These are phyloP conservation scores for Ambrosia trifida DNA, from an alignment of 129 eudicot species.

Conservation along the genomic window DNA sequence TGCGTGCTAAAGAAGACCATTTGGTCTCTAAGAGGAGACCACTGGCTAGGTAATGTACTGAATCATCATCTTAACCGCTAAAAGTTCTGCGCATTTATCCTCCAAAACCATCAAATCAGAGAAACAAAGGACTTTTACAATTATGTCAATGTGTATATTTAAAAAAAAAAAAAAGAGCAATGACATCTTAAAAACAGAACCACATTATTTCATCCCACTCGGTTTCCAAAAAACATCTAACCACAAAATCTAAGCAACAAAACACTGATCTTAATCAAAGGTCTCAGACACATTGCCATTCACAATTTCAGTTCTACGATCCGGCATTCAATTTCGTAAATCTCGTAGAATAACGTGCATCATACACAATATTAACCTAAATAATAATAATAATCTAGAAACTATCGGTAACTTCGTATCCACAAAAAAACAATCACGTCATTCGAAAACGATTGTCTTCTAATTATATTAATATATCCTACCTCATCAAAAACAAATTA, in stretches of 20 bases:
- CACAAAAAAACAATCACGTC: constrained; percentile 4
- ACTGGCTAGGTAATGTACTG: background rate
- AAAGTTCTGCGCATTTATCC: background rate
- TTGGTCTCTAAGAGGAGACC: background rate
- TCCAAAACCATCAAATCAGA: constrained; percentile 5
- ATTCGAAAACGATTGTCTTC: background rate
- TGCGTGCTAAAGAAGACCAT: background rate
- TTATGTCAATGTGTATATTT: background rate
- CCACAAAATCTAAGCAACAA: background rate
- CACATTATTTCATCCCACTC: background rate
- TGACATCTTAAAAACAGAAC: constrained; percentile 1
- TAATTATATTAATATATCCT: background rate
- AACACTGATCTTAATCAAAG: constrained; percentile 7
- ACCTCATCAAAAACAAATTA: constrained; percentile 19
- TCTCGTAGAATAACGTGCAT: constrained; percentile 14
- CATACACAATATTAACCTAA: constrained; percentile 12
- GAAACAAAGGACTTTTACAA: constrained; percentile 2
- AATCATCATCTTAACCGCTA: background rate
- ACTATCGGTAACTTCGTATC: background rate
- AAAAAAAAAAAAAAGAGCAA: background rate
- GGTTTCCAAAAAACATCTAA: background rate
- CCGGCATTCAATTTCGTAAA: constrained; percentile 12
- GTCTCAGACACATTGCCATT: background rate
- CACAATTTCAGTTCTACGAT: constrained; percentile 1
- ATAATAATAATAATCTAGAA: constrained; percentile 3